phyloP scores from a whole-genome alignment of 2,329 filamentous ascomycete species.

The Elsinoe fawcettii region DNA sequence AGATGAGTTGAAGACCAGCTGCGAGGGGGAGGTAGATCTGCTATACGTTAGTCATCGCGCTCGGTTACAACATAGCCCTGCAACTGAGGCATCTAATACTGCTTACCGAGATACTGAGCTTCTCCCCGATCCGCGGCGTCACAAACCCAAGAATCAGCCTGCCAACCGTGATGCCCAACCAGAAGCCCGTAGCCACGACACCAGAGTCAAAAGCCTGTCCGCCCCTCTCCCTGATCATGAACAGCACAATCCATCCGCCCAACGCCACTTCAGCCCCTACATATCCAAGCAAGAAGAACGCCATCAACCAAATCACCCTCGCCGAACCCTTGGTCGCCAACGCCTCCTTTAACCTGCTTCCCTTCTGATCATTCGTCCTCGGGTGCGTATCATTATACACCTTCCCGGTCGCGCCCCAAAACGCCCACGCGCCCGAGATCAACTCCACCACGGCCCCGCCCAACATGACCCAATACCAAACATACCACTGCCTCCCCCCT shows the following conservation, averaged over 20 bases:
- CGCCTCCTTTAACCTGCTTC: constrained; percentile 40
- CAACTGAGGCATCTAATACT: too few species aligned
- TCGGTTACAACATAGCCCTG: too few species aligned
- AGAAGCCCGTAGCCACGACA: constrained; percentile 72
- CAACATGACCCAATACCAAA: constrained; percentile 66
- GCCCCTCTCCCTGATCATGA: constrained; percentile 72
- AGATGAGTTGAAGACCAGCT: constrained; percentile 57
- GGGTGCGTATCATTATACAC: constrained; percentile 45
- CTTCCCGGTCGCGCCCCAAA: constrained; percentile 54
- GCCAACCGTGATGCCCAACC: constrained; percentile 72
- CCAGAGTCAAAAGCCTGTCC: constrained; percentile 64
- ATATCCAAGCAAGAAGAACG: constrained; percentile 69
- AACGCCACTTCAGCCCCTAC: constrained; percentile 70
- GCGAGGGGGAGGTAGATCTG: constrained; percentile 52
- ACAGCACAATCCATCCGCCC: constrained; percentile 75
- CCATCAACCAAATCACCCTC: constrained; percentile 63
- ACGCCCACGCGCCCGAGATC: constrained; percentile 42
- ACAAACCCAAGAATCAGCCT: constrained; percentile 67
- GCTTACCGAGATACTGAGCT: constrained; percentile 42
- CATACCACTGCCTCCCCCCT: constrained; percentile 53
- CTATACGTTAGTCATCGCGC: background rate
- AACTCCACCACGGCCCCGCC: constrained; percentile 49
- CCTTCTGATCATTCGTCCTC: constrained; percentile 41
- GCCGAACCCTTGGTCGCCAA: constrained; percentile 40
- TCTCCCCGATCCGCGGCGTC: constrained; percentile 66